Evolutionary conservation across 2,329 filamentous ascomycete genomes (phyloP), one percentile per base, ranked within the genome.

Genomic region (Penicillium sp.): DNA sequence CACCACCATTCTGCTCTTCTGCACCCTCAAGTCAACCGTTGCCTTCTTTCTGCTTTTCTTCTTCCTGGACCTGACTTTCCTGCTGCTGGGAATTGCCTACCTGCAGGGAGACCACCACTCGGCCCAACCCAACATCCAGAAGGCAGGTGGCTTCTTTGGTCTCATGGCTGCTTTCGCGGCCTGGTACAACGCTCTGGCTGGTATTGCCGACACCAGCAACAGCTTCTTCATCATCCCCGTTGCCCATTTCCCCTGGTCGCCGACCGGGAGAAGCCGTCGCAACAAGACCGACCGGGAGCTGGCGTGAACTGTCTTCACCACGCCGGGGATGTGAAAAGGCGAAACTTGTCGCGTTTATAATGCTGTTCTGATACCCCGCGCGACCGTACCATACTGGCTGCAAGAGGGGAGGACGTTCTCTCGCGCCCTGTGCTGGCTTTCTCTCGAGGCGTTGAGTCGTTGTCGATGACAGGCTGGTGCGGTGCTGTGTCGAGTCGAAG

Each of bases 161-260:
- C 75, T 93, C 47, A 56, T 93, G 5, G 81, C 87, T 1, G 85
- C 87, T 0, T 93, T 94, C 62, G 60, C 87, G 40, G 87, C 87
- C 3, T 94, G 87, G 87, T 94, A 91, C 69, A 89, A 88, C 58
- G 87, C 87, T 25, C 74, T 91, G 45, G 86, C 86, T 36, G 87
- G 87, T 79, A 79, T 93, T 42, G 83, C 84, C 47, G 87, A 93
- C 54, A 67, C 59, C 36, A 70, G 64, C 53, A 76, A 76, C 61
- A 93, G 87, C 74, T 95, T 95, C 81, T 93, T 95, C 76, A 77
- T 93, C 66, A 81, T 94, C 47, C 91, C 90, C 36, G 89, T 96
- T 49, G 83, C 86, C 57, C 89, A 95, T 76, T 94, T 96, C 77
- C 91, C 90, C 38, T 96, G 91, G 91, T 91, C 86, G 25, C 84